These are phyloP conservation scores for Aspergillus neotritici DNA, from an alignment of 2,329 filamentous ascomycete genomes.

Conservation along the genomic window DNA sequence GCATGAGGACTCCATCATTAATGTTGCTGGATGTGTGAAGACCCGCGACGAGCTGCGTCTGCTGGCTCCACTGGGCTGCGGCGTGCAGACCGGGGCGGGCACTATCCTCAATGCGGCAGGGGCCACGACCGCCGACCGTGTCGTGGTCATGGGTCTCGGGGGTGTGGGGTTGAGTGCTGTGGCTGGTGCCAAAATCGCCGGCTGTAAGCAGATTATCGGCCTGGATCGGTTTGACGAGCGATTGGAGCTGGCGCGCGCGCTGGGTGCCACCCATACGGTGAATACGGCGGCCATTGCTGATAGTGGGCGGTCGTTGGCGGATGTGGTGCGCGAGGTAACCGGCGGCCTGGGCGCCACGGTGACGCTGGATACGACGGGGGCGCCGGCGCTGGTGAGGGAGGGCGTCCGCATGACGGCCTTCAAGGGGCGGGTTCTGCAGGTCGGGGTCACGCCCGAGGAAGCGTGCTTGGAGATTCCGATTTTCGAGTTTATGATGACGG, in stretches of 20 bases:
- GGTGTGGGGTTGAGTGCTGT: slow-evolving; percentile 50
- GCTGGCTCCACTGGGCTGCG: slow-evolving; percentile 28
- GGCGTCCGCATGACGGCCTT: slow-evolving; percentile 40
- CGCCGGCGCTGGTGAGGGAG: slow-evolving; percentile 39
- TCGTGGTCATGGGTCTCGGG: slow-evolving; percentile 29
- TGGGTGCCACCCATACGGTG: slow-evolving; percentile 40
- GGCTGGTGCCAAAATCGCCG: slow-evolving; percentile 49
- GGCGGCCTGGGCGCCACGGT: slow-evolving; percentile 41
- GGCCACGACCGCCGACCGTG: slow-evolving; percentile 13
- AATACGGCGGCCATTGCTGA: background rate
- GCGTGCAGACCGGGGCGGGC: slow-evolving; percentile 30
- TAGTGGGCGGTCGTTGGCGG: slow-evolving; percentile 15
- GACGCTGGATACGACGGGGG: slow-evolving; percentile 49
- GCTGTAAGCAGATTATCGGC: slow-evolving; percentile 41
- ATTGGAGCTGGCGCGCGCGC: slow-evolving; percentile 41
- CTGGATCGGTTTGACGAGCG: slow-evolving; percentile 49
- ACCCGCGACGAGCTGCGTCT: slow-evolving; percentile 18
- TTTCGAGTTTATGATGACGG: slow-evolving; percentile 43
- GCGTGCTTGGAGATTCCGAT: slow-evolving; percentile 41
- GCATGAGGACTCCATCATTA: slow-evolving; percentile 26
- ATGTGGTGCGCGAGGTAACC: slow-evolving; percentile 32
- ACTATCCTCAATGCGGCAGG: slow-evolving; percentile 27
- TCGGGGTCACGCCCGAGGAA: slow-evolving; percentile 45
- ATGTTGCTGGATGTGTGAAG: slow-evolving; percentile 9
- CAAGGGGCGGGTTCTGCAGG: slow-evolving; percentile 47